Conservation (phyloP, 2,329 filamentous ascomycete genomes). For the Trichophyton rubrum region DNA sequence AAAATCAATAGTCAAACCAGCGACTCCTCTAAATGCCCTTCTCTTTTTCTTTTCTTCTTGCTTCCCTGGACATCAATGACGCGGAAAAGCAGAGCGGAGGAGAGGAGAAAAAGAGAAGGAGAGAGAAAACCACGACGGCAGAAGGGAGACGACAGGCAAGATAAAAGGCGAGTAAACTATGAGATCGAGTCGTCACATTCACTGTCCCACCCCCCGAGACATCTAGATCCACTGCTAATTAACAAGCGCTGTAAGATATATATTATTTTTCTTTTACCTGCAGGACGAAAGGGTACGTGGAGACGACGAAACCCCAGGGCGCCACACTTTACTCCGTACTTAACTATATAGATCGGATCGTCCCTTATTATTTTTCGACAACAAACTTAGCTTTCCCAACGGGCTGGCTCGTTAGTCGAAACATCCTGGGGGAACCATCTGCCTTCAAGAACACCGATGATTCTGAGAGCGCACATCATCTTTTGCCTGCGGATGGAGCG, state of each 20-base stretch:
- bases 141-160: not conserved
- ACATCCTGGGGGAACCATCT: not conserved
- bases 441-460: not conserved
- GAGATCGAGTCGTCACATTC: conserved; percentile 3
- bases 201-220: conserved; percentile 2
- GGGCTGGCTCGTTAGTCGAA: conserved; percentile 3
- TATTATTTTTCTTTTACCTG: conserved; percentile 3
- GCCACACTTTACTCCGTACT: conserved; percentile 1
- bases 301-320: not conserved
- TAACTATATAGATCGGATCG: not conserved
- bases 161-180: not conserved
- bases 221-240: conserved; percentile 5
- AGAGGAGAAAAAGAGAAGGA: not conserved
- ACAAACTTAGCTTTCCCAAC: not conserved
- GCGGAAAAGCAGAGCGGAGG: not conserved
- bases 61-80: not conserved
- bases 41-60: not conserved
- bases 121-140: not conserved
- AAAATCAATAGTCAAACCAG: not conserved
- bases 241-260: conserved; percentile 3
- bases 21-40: not conserved
- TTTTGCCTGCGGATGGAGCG: not conserved
- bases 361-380: not conserved
- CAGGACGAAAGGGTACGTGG: not conserved
- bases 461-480: not conserved